Percentiles rank a stretch among this genome's conserved stretches.
phyloP scores from a whole-genome alignment of 2,329 filamentous ascomycete genomes.

The Aspergillus ibericus region DNA sequence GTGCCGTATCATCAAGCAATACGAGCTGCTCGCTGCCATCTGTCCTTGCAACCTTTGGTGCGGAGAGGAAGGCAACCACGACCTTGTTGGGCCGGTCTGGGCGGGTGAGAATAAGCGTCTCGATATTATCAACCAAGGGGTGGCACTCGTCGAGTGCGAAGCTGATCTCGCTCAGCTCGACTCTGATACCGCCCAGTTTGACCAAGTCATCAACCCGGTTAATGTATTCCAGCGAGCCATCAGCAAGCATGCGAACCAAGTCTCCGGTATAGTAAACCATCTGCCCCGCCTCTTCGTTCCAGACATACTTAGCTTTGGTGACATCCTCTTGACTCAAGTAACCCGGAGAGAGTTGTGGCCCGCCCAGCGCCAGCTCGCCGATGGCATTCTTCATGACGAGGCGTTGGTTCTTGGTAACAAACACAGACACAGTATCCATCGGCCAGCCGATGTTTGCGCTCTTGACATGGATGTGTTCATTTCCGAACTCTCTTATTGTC shows the following conservation, averaged over 20 bases:
- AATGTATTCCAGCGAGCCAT: constrained; percentile 28
- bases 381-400: constrained; percentile 28
- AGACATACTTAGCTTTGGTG: constrained; percentile 32
- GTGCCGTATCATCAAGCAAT: constrained; percentile 16
- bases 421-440: constrained; percentile 31
- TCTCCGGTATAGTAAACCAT: constrained; percentile 38
- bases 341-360: constrained; percentile 31
- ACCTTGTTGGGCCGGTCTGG: constrained; percentile 33
- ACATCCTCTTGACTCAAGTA: constrained; percentile 33
- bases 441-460: constrained; percentile 36
- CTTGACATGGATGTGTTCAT: constrained; percentile 23
- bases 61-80: constrained; percentile 38
- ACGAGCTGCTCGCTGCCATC: constrained; percentile 10
- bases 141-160: constrained; percentile 34
- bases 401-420: constrained; percentile 28
- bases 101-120: constrained; percentile 32
- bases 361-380: constrained; percentile 32
- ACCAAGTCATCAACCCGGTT: constrained; percentile 29
- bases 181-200: constrained; percentile 29
- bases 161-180: constrained; percentile 34
- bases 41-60: constrained; percentile 16
- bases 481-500: constrained; percentile 32
- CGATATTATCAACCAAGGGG: constrained; percentile 32
- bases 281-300: constrained; percentile 26
- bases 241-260: constrained; percentile 27